phyloP scores from a whole-genome alignment of 352 stramenopile species.

The Phytophthora cryptogea region DNA sequence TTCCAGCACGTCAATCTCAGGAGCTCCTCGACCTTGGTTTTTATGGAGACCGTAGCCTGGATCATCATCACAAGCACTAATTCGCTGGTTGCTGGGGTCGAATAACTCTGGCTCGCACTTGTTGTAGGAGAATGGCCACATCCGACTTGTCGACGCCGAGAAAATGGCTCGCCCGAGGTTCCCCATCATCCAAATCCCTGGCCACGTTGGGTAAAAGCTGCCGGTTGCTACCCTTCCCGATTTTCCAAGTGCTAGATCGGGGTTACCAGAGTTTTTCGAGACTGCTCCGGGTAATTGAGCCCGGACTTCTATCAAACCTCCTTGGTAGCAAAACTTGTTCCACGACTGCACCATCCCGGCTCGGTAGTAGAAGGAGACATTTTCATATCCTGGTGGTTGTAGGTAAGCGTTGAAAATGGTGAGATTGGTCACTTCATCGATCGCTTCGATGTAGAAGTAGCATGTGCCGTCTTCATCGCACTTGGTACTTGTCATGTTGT shows the following conservation, averaged over 20 bases:
- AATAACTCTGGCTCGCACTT: constrained; percentile 71
- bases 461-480: constrained; percentile 52
- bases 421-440: constrained; percentile 45
- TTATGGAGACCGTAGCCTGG: constrained; percentile 91
- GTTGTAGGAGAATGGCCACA: constrained; percentile 95
- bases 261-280: constrained; percentile 49
- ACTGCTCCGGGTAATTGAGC: constrained; percentile 89
- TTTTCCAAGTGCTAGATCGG: constrained; percentile 37
- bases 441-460: constrained; percentile 58
- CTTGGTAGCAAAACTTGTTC: constrained; percentile 97
- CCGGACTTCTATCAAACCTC: constrained; percentile 90
- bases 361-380: constrained; percentile 49
- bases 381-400: constrained; percentile 46
- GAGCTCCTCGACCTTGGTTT: constrained; percentile 81
- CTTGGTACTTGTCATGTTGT: constrained; percentile 74
- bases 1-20: constrained; percentile 96
- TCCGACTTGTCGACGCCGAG: constrained; percentile 73
- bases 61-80: constrained; percentile 83
- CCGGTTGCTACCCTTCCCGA: constrained; percentile 45
- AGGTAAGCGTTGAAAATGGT: constrained; percentile 54
- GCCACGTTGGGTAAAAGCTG: constrained; percentile 83
- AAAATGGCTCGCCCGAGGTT: too few species aligned
- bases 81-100: constrained; percentile 43
- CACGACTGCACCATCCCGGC: constrained; percentile 91
- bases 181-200: constrained; percentile 36